Percentiles rank a stretch among this genome's conserved stretches.
These are phyloP conservation scores for Exserohilum turcica DNA, from an alignment of 2,329 filamentous ascomycete genomes.

Conservation along the genomic window DNA sequence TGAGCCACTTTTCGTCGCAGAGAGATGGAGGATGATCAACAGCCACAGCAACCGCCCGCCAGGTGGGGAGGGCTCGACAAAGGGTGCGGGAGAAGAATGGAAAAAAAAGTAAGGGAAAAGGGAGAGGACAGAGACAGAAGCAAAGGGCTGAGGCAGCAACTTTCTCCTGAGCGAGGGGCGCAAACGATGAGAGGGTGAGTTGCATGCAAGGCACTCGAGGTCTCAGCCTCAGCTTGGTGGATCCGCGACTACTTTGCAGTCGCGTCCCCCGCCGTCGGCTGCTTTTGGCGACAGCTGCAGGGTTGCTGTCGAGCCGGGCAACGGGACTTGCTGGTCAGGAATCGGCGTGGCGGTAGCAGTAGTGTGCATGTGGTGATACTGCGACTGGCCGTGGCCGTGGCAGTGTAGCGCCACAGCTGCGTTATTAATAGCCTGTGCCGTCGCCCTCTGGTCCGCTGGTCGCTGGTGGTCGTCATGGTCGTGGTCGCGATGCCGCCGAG, in stretches of 20 bases:
- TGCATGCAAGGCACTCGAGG: slow-evolving; percentile 3
- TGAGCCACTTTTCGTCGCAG: background rate
- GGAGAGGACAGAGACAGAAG: background rate
- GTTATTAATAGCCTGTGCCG: slow-evolving; percentile 15
- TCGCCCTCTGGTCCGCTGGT: too few relatives aligned
- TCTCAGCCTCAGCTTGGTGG: slow-evolving; percentile 25
- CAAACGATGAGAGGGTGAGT: background rate
- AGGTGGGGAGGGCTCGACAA: too few relatives aligned
- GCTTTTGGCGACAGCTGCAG: background rate
- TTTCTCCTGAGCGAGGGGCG: background rate
- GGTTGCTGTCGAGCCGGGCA: slow-evolving; percentile 13
- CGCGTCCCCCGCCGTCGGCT: slow-evolving; percentile 14
- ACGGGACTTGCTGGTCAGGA: background rate
- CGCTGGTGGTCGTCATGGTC: background rate
- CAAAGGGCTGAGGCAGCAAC: background rate
- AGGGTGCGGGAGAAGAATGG: too few relatives aligned
- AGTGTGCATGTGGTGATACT: too few relatives aligned
- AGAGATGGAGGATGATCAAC: background rate
- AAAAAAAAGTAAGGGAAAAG: background rate
- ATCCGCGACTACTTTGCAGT: slow-evolving; percentile 11
- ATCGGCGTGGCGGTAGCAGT: too few relatives aligned
- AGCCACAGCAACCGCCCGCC: too few relatives aligned
- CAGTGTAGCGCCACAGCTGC: slow-evolving; percentile 2
- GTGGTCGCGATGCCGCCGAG: background rate
- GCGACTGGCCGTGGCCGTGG: too few relatives aligned